Percentiles rank a stretch among this genome's conserved stretches.
Conservation (phyloP, 768 basidiomycete genomes). For the Panus rudis region DNA sequence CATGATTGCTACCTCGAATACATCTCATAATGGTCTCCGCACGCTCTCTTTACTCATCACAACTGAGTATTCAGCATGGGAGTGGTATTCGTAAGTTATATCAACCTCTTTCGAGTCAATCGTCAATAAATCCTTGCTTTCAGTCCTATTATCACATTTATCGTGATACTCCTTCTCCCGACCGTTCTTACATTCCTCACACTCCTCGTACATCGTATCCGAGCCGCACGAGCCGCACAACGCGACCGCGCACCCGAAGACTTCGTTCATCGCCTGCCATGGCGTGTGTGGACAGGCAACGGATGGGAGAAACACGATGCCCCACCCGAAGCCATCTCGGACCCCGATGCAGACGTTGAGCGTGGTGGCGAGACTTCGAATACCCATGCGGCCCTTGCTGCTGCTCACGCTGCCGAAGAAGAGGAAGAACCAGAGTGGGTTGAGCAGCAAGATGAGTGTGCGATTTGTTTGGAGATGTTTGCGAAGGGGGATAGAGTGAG, state of each 20-base stretch:
- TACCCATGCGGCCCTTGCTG: background rate
- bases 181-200: constrained; percentile 85
- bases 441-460: constrained; percentile 78
- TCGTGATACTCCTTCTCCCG: constrained; percentile 85
- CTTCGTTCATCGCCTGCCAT: constrained; percentile 71
- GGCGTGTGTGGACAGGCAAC: constrained; percentile 74
- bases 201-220: constrained; percentile 82
- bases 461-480: constrained; percentile 88
- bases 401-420: constrained; percentile 8
- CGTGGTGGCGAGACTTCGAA: constrained; percentile 2
- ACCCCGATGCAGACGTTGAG: constrained; percentile 17
- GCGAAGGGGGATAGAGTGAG: constrained; percentile 83
- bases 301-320: constrained; percentile 76
- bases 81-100: constrained; percentile 80
- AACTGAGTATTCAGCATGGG: constrained; percentile 78
- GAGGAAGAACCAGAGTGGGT: constrained; percentile 60
- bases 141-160: constrained; percentile 80
- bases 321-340: constrained; percentile 8
- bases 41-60: constrained; percentile 74
- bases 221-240: constrained; percentile 73
- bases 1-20: constrained; percentile 70
- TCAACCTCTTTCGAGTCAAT: background rate
- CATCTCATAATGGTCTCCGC: constrained; percentile 68
- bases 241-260: constrained; percentile 81
- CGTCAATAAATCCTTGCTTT: background rate